These are phyloP conservation scores for Claviceps sp. DNA, from an alignment of 2,329 filamentous ascomycete species.

Conservation along the genomic window DNA sequence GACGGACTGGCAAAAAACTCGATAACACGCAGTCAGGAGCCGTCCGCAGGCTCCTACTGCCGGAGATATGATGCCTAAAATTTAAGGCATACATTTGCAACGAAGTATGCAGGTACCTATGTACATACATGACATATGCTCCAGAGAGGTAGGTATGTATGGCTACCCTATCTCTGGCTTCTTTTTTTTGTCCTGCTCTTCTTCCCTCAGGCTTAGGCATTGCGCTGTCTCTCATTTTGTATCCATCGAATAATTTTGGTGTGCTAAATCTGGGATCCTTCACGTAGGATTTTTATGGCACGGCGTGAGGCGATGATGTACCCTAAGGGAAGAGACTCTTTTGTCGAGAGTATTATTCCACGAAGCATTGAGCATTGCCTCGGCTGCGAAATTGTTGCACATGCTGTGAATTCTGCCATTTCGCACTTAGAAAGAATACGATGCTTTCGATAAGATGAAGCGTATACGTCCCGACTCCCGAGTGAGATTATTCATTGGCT, in stretches of 20 bases:
- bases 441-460: too few relatives aligned
- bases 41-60: background rate
- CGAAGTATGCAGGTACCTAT: background rate
- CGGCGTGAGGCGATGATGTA: too few relatives aligned
- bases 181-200: background rate
- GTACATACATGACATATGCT: too few relatives aligned
- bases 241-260: background rate
- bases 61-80: background rate
- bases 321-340: too few relatives aligned
- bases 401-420: too few relatives aligned
- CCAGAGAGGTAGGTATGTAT: too few relatives aligned
- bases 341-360: too few relatives aligned
- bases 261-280: background rate
- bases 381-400: too few relatives aligned
- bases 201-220: background rate
- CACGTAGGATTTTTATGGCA: background rate
- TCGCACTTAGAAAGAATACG: too few relatives aligned
- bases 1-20: background rate
- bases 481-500: too few relatives aligned
- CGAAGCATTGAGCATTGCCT: too few relatives aligned
- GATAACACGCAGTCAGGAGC: slow-evolving; percentile 1
- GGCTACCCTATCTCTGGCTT: background rate
- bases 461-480: too few relatives aligned
- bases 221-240: background rate
- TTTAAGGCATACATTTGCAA: background rate